A percentile compares a stretch with the other conserved stretches of the same genome.
phyloP scores from a whole-genome alignment of 768 basidiomycete genomes.

The Rhizopogon salebrosus region DNA sequence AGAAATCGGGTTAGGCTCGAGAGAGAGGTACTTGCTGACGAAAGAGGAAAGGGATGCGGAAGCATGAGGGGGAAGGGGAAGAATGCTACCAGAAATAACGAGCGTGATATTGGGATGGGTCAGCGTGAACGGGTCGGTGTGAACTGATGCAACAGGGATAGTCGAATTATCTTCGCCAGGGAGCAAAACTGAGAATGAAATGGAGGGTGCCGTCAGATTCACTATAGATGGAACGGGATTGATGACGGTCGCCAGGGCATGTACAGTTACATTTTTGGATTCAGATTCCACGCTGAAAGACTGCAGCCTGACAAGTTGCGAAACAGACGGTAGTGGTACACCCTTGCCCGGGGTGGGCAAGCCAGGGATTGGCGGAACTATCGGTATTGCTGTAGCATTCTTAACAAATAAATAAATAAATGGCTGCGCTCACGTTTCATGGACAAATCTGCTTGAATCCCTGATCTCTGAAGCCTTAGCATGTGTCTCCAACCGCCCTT shows the following conservation, averaged over 20 bases:
- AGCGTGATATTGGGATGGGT: slow-evolving; percentile 68
- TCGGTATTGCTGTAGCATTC: slow-evolving; percentile 2
- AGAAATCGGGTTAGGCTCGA: slow-evolving; percentile 48
- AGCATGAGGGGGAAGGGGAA: slow-evolving; percentile 44
- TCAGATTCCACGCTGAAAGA: slow-evolving; percentile 45
- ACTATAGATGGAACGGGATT: slow-evolving; percentile 52
- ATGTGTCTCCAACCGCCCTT: slow-evolving; percentile 42
- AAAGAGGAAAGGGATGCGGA: slow-evolving; percentile 49
- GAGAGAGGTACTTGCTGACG: slow-evolving; percentile 60
- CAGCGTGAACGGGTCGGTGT: slow-evolving; percentile 51
- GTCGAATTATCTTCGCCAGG: slow-evolving; percentile 23
- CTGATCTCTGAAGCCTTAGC: slow-evolving; percentile 33
- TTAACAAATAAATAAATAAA: not conserved
- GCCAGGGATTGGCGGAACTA: slow-evolving; percentile 64
- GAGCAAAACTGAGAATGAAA: slow-evolving; percentile 62
- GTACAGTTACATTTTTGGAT: slow-evolving; percentile 32
- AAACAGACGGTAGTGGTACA: slow-evolving; percentile 47
- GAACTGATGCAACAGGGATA: slow-evolving; percentile 50
- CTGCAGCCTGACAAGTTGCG: slow-evolving; percentile 55
- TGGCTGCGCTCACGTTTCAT: slow-evolving; percentile 44
- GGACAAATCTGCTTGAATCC: slow-evolving; percentile 43
- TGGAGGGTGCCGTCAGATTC: slow-evolving; percentile 43
- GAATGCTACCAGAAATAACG: slow-evolving; percentile 47
- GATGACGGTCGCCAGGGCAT: slow-evolving; percentile 51
- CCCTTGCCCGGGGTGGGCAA: slow-evolving; percentile 54